Evolutionary conservation across 2,329 filamentous ascomycete species (phyloP).

Genomic region (Tolypocladium ophioglossoides): DNA sequence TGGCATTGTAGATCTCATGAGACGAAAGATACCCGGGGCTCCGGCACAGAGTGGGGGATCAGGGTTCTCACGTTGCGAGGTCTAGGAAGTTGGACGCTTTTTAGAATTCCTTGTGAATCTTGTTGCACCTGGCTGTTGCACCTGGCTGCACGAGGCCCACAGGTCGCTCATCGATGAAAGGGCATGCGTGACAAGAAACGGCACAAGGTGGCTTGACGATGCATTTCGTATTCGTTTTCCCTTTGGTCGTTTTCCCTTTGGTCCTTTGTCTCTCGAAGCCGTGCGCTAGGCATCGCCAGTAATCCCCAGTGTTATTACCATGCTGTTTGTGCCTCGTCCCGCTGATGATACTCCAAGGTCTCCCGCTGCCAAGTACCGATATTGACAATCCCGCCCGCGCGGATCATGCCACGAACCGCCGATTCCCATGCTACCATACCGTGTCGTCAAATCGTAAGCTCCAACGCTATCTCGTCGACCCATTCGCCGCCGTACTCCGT

Average conservation of each 20-base stretch:
- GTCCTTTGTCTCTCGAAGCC: too few species aligned
- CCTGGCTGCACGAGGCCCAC: neutral
- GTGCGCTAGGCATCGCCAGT: neutral
- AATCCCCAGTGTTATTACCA: neutral
- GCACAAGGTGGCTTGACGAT: neutral
- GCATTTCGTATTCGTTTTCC: neutral
- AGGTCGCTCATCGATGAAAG: too few species aligned
- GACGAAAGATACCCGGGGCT: neutral
- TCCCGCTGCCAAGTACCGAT: neutral
- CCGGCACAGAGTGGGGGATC: neutral
- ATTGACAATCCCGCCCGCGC: neutral
- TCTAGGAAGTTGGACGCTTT: neutral
- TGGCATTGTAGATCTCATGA: neutral
- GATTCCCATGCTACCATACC: neutral
- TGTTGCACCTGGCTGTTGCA: neutral
- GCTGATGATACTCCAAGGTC: neutral
- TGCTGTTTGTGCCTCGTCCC: neutral
- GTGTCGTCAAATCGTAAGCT: slow-evolving; percentile 12
- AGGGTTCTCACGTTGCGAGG: neutral
- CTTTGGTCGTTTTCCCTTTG: neutral
- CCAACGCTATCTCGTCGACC: slow-evolving; percentile 25
- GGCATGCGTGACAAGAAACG: neutral
- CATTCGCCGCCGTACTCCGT: slow-evolving; percentile 27
- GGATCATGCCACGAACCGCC: too few species aligned
- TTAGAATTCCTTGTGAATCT: neutral